Evolutionary conservation across 768 basidiomycete species (phyloP).

Genomic region (Boletus subcaerulescens): DNA sequence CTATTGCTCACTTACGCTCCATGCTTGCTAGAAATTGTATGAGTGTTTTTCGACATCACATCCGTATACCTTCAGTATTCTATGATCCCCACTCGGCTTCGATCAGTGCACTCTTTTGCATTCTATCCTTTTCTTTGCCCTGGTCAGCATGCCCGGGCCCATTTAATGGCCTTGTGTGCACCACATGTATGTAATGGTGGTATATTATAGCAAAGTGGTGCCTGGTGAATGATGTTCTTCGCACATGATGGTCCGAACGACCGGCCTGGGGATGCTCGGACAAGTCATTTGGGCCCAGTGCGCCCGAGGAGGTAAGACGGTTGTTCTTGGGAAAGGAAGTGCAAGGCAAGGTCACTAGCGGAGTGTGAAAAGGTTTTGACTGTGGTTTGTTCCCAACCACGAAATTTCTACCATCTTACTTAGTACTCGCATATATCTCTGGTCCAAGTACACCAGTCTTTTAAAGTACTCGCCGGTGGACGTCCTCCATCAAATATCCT

Average conservation of each 20-base stretch:
- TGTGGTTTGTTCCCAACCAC: conserved; percentile 31
- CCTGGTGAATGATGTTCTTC: no score
- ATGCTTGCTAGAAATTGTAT: conserved; percentile 27
- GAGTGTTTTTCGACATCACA: conserved; percentile 12
- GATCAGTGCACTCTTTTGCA: conserved; percentile 12
- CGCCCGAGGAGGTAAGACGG: conserved; percentile 6
- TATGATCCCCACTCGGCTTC: conserved; percentile 26
- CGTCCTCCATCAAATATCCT: conserved; percentile 30
- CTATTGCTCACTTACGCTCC: conserved; percentile 2
- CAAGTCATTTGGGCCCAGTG: neutral
- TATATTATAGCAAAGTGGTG: conserved; percentile 10
- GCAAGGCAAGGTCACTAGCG: conserved; percentile 17
- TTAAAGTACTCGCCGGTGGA: conserved; percentile 34
- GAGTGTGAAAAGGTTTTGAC: conserved; percentile 34
- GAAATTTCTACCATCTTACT: conserved; percentile 36
- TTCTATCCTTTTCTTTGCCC: conserved; percentile 10
- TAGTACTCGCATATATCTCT: conserved; percentile 37
- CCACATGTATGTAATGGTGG: conserved; percentile 6
- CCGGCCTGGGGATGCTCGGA: neutral
- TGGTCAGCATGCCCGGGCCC: conserved; percentile 3
- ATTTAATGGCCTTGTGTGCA: conserved; percentile 18
- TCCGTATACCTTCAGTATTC: conserved; percentile 26
- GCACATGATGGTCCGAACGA: neutral
- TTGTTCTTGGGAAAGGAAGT: conserved; percentile 25
- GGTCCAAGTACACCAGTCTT: conserved; percentile 34